Evolutionary conservation across 306 rosid genomes (phyloP), one percentile per base, ranked within the genome.

Genomic region (Vigna angularis): DNA sequence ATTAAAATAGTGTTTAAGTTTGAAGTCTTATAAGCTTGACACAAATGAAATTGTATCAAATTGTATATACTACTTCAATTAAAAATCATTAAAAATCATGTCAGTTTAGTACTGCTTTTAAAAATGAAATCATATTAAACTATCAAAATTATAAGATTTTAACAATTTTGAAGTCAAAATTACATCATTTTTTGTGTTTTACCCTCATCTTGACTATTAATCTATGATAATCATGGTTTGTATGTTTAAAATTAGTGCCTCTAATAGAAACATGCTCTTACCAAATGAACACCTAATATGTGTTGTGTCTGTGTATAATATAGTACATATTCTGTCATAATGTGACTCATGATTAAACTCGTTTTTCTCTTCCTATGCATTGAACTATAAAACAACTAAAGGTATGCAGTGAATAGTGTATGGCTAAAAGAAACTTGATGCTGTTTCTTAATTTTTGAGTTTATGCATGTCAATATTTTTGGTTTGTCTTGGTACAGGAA

Each of bases 401-500:
- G 30, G 17, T 51, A 11, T 6, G 59, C 3, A 55, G 30, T 20
- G 20, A 52, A 18, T 20, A 55, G 14, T 55, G 0, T 63, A 36
- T 63, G 64, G 49, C 7, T 20, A 30, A 10, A 38, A 77, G 53
- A 45, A 72, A 50, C 6, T 57, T 14, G 30, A 4, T 40, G 61
- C 51, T 52, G 30, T 42, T 36, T 66, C 13, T 53, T 67, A 17
- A 17, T 51, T 32, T 45, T 71, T 48, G n/a, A 49, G 55, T 58
- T 67, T 36, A 67, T 38, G 6, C 8, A 11, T 45, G 42, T 65
- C 7, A 62, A 34, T 26, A 15, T 65, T 76, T 62, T 11, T 66
- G 2, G 32, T 24, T 65, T 61, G 50, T 72, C 52, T 69, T 57
- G 69, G 64, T 48, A 38, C 44, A 79, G 76, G 74, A 69, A 32